Evolutionary conservation across 345 rosid genomes (phyloP).

Genomic region (Arabis hirsuta): DNA sequence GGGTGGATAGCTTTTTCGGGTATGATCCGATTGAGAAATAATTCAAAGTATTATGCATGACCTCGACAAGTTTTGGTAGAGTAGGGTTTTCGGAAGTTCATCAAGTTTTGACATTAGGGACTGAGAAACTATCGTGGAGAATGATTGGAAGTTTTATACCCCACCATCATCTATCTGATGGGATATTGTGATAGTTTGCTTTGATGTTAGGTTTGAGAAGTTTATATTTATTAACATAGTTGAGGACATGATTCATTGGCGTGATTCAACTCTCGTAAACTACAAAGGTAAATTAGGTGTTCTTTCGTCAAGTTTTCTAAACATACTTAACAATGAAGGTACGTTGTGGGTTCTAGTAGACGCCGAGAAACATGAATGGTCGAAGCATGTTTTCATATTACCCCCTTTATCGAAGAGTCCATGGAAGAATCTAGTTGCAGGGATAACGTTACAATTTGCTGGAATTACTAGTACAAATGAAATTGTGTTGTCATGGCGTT

Average conservation of each 20-base stretch:
- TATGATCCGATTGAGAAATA: no score
- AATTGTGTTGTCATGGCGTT: background rate
- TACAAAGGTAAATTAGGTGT: background rate
- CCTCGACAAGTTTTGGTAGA: no score
- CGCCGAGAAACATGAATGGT: conserved; percentile 1
- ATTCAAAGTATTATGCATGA: no score
- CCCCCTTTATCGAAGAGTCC: background rate
- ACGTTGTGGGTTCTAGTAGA: conserved; percentile 16
- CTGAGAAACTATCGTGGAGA: no score
- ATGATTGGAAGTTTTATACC: no score
- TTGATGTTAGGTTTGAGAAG: conserved; percentile 6
- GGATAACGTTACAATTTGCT: background rate
- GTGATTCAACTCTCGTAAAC: background rate
- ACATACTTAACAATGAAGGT: background rate
- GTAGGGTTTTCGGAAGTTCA: no score
- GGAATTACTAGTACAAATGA: background rate
- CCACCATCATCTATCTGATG: no score
- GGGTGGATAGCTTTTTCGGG: no score
- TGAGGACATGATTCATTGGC: background rate
- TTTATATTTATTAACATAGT: background rate
- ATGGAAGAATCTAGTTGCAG: background rate
- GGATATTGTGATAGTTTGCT: background rate
- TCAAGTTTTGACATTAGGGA: no score
- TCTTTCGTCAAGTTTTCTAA: background rate
- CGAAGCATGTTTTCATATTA: background rate